Evolutionary conservation across 2,329 filamentous ascomycete genomes (phyloP).

Genomic region (Nigrospora oryzae): DNA sequence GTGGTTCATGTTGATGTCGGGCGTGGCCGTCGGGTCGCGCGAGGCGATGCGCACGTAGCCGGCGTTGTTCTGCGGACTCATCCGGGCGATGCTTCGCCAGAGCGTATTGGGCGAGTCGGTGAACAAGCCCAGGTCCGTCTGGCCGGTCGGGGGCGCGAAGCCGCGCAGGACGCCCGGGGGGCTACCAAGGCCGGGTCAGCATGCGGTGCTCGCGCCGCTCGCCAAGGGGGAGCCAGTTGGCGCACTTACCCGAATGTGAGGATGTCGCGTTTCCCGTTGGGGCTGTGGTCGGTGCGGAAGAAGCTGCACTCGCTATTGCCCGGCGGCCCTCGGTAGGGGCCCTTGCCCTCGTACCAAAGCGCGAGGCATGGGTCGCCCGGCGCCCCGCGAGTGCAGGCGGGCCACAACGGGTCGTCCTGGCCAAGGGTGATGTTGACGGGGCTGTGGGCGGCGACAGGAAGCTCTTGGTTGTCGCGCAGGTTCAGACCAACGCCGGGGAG

Average conservation of each 20-base stretch:
- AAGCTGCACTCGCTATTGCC: background rate
- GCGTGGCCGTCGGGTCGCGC: background rate
- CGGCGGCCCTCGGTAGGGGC: background rate
- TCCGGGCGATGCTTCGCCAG: constrained; percentile 25
- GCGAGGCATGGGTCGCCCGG: background rate
- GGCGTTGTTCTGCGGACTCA: constrained; percentile 38
- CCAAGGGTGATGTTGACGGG: background rate
- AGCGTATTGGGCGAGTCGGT: constrained; percentile 17
- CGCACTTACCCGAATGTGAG: constrained; percentile 7
- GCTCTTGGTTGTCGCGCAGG: constrained; percentile 32
- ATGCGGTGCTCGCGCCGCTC: too few relatives aligned
- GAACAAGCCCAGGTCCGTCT: constrained; percentile 12
- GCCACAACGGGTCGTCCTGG: background rate
- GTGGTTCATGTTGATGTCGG: background rate
- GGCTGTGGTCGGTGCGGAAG: background rate
- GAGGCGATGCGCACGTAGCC: constrained; percentile 33
- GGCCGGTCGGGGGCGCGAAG: constrained; percentile 10
- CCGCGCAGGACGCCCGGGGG: constrained; percentile 8
- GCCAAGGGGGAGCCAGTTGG: too few relatives aligned
- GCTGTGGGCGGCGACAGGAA: constrained; percentile 17
- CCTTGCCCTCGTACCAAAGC: background rate
- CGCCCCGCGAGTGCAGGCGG: background rate
- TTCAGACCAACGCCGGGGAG: constrained; percentile 39
- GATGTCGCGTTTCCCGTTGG: constrained; percentile 9
- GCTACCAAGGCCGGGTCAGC: too few relatives aligned